Base-by-base conservation (phyloP, 1,284 basidiomycete genomes). In the Cryptococcus deneoformans region DNA sequence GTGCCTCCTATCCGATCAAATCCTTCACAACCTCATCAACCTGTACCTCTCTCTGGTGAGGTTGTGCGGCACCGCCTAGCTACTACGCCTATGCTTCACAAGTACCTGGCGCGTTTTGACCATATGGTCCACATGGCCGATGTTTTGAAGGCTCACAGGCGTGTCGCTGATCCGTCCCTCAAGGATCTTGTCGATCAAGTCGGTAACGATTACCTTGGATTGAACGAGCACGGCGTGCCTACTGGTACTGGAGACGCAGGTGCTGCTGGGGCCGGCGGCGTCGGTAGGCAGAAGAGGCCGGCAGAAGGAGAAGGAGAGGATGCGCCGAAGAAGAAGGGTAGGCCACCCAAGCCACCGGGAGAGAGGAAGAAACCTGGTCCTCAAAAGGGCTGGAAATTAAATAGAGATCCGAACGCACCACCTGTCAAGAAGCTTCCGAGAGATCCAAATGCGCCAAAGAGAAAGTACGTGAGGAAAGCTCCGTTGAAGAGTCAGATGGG, bases 341-440 rank as follows among this genome's bases (percentile, higher is more conserved):
- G 57, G 54, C 44, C 47, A n/a, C 46, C 53, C 35, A 68, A 69
- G 52, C 48, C 57, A 8, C 62, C 62, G n/a, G 55, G 65, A 43
- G 68, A 68, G 59, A 68, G 59, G 59, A 68, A 63, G 67, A 75
- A 68, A 59, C 70, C 67, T 37, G 74, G 69, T 36, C 74, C 69
- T n/a, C 72, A 67, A 62, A 76, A 68, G 61, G 73, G 67, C 2
- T 77, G 68, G 71, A 73, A 71, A 65, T 65, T 64, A 62, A 54
- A 60, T 37, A 29, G 55, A 16, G 55, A 59, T 50, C 49, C 56
- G 4, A 49, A 54, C 36, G 35, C 44, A 4, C 44, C 43, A 5
- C 50, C 55, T 20, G 29, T n/a, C 7, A 43, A 36, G 34, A 20
- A 43, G 20, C 3, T 46, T 20, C 12, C 36, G 47, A 53, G 34